Evolutionary conservation across 208 protist species (phyloP).

Genomic region (Leishmania aethiopica): DNA sequence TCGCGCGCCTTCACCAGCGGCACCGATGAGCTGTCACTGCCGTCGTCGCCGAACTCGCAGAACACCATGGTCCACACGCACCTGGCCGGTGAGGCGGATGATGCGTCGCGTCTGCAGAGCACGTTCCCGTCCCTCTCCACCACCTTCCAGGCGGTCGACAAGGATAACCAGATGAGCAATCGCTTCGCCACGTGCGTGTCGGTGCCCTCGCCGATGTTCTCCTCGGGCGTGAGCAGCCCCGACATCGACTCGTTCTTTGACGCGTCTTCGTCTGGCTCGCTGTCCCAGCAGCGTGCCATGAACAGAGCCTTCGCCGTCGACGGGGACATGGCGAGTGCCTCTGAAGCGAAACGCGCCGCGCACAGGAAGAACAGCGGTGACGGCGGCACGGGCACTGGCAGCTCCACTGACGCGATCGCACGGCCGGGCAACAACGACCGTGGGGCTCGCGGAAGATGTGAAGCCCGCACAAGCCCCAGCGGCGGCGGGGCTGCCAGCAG

Average conservation of each 20-base stretch:
- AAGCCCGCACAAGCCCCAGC: background rate
- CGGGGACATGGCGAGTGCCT: background rate
- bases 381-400: no score
- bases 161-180: conserved; percentile 13
- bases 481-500: background rate
- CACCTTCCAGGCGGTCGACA: conserved; percentile 3
- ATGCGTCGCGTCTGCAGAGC: background rate
- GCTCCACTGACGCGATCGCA: background rate
- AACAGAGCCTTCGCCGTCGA: conserved; percentile 26
- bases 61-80: conserved; percentile 21
- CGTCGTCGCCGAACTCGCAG: conserved; percentile 8
- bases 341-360: background rate
- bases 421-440: background rate
- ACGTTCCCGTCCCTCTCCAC: conserved; percentile 16
- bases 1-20: background rate
- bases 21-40: background rate
- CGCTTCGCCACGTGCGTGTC: conserved; percentile 49
- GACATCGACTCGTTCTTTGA: conserved; percentile 22
- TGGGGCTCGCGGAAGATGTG: no score
- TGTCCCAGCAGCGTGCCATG: background rate
- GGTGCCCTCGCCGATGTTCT: conserved; percentile 2
- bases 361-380: background rate
- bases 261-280: conserved; percentile 1
- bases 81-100: background rate
- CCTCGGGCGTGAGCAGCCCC: conserved; percentile 8